Percentiles rank a stretch among this genome's conserved stretches.
These are phyloP conservation scores for Globisporangium paddicum DNA, from an alignment of 352 stramenopile genomes.

Conservation along the genomic window DNA sequence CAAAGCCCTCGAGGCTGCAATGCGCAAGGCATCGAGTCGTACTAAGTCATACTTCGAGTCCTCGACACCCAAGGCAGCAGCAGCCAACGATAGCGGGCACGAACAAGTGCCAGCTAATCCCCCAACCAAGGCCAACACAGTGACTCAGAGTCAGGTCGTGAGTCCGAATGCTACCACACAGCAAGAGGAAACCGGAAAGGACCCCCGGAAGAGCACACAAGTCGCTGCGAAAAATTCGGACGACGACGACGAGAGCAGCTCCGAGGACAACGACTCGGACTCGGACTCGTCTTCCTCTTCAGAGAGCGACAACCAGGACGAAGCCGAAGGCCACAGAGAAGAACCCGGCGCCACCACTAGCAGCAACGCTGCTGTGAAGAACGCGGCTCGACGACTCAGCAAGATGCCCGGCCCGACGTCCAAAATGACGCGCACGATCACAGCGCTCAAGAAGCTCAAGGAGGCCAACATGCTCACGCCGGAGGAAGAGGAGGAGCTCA, in stretches of 20 bases:
- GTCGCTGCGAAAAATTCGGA: background rate
- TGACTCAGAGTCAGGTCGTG: background rate
- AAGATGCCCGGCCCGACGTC: slow-evolving; percentile 11
- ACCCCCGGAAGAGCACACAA: too few relatives aligned
- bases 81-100: background rate
- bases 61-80: slow-evolving; percentile 17
- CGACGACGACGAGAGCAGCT: background rate
- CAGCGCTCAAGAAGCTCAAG: slow-evolving; percentile 63
- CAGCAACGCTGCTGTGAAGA: background rate
- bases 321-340: background rate
- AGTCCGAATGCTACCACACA: background rate
- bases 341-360: background rate
- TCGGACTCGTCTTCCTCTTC: background rate
- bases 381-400: background rate
- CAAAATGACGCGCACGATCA: slow-evolving; percentile 53
- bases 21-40: background rate
- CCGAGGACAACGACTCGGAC: background rate
- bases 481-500: slow-evolving; percentile 58
- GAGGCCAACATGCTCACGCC: slow-evolving; percentile 49
- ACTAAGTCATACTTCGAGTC: slow-evolving; percentile 10
- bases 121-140: background rate
- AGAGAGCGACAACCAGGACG: slow-evolving; percentile 2
- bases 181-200: too few relatives aligned
- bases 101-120: background rate
- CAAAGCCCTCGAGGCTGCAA: background rate